These are phyloP conservation scores for Peronosclerospora sorghi DNA, from an alignment of 352 stramenopile species.

Conservation along the genomic window DNA sequence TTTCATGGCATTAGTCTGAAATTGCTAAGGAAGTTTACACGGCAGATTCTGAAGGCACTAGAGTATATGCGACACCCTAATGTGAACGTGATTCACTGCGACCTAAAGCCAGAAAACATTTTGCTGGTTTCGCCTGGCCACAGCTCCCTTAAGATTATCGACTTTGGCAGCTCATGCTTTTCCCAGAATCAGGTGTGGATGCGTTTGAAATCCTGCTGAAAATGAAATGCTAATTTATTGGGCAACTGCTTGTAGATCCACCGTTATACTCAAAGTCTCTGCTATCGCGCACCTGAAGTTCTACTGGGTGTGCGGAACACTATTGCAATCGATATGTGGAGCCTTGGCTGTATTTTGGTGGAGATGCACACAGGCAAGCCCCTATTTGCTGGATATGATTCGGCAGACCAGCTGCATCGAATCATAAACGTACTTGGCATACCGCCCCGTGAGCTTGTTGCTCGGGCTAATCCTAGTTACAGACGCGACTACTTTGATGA, in stretches of 20 bases:
- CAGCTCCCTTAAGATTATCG: conserved; percentile 97
- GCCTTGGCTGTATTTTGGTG: conserved; percentile 83
- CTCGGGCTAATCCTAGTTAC: conserved; percentile 70
- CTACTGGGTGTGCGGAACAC: conserved; percentile 76
- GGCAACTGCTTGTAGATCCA: conserved; percentile 69
- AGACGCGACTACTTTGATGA: conserved; percentile 90
- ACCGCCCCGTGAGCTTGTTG: conserved; percentile 86
- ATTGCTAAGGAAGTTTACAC: conserved; percentile 92
- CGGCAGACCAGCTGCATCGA: conserved; percentile 95
- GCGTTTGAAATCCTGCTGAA: not conserved
- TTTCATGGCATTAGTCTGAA: conserved; percentile 89
- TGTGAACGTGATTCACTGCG: conserved; percentile 97
- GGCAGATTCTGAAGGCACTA: conserved; percentile 88
- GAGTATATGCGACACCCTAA: conserved; percentile 82
- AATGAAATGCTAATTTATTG: not conserved
- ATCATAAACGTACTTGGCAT: conserved; percentile 94
- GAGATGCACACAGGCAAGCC: conserved; percentile 98
- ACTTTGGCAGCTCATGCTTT: conserved; percentile 97
- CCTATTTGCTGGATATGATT: conserved; percentile 93
- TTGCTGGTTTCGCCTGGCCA: conserved; percentile 89
- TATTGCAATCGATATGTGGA: conserved; percentile 84
- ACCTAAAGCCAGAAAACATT: conserved; percentile 99
- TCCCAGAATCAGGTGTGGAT: conserved; percentile 76
- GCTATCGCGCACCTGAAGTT: conserved; percentile 91
- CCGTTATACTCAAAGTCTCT: conserved; percentile 97